Evolutionary conservation across 2,329 filamentous ascomycete genomes (phyloP).

Genomic region (Xylariaceae sp.): DNA sequence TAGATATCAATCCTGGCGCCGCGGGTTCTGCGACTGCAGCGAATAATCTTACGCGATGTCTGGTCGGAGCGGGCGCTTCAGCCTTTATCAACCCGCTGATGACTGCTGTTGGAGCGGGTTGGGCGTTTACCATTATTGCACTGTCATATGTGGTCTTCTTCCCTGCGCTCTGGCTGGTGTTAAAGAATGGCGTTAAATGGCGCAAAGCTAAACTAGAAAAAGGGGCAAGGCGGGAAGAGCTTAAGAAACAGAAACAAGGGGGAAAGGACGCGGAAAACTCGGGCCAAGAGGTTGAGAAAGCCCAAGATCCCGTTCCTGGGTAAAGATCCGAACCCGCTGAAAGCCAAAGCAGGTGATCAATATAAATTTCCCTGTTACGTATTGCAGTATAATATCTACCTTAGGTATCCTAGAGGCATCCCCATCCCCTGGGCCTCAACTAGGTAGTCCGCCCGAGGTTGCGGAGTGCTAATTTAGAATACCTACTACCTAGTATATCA

Average conservation of each 20-base stretch:
- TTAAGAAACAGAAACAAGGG: constrained; percentile 9
- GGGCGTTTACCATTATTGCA: constrained; percentile 49
- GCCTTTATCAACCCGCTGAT: constrained; percentile 52
- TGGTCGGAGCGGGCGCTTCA: constrained; percentile 51
- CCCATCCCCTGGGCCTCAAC: no score
- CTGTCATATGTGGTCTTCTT: constrained; percentile 40
- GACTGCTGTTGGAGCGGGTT: constrained; percentile 50
- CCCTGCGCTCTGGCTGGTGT: constrained; percentile 43
- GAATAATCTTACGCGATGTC: constrained; percentile 53
- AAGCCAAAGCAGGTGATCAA: neutral
- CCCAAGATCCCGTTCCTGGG: neutral
- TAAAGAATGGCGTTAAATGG: constrained; percentile 41
- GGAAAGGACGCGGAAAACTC: neutral
- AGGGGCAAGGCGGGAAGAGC: no score
- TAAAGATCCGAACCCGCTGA: neutral
- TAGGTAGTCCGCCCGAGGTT: no score
- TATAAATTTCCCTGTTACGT: no score
- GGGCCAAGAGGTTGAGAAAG: neutral
- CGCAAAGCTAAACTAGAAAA: no score
- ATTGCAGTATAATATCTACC: no score
- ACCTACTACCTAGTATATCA: no score
- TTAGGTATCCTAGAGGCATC: no score
- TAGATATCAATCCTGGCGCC: constrained; percentile 52
- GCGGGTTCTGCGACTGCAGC: constrained; percentile 53
- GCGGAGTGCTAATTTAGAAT: no score